Base-by-base conservation (phyloP, 176 grass and related monocot genomes). In the Triticum turgidum region DNA sequence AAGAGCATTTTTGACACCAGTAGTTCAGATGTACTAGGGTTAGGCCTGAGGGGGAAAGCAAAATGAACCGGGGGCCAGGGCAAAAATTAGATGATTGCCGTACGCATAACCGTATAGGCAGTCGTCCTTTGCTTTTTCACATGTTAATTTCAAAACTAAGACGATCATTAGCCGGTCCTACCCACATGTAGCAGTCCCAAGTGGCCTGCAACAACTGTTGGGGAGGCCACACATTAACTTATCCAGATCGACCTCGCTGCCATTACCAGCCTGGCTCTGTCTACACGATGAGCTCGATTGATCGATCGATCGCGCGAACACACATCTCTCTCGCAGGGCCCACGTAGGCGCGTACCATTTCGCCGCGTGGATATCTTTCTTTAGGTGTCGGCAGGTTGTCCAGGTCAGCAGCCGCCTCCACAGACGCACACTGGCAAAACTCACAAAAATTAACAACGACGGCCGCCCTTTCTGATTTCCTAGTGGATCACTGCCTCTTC, bases 341-440 rank as follows among this genome's bases (percentile, higher is more conserved):
- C 69, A 72, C 11, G 35, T 3, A 71, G 20, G 35, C 35, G 21
- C 34, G 12, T 47, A 74, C 11, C 39, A 49, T 74, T 74, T 18
- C 42, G n/a, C 30, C 71, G 5, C 5, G 41, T 74, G 72, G 73
- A 52, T 76, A 52, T 76, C 12, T 18, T 76, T 76, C 3, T 76
- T 76, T 76, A 11, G 73, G 73, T 76, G 73, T 76, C 73, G 73
- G 73, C 73, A 76, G 73, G 73, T 32, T 6, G 45, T 13, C 18
- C 73, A 76, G 44, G 24, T 30, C 44, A 76, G 44, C 25, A 52
- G 73, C 25, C 54, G 54, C 54, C 54, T 52, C 73, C 14, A 76
- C 44, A 52, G 1, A 32, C 3, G 7, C 44, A 76, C 45, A 52
- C 73, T 76, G 73, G 73, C 73, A 52, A 76, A 76, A 73, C 21